Conservation (phyloP, 2,329 filamentous ascomycete species). For the Fusarium azukiicola region DNA sequence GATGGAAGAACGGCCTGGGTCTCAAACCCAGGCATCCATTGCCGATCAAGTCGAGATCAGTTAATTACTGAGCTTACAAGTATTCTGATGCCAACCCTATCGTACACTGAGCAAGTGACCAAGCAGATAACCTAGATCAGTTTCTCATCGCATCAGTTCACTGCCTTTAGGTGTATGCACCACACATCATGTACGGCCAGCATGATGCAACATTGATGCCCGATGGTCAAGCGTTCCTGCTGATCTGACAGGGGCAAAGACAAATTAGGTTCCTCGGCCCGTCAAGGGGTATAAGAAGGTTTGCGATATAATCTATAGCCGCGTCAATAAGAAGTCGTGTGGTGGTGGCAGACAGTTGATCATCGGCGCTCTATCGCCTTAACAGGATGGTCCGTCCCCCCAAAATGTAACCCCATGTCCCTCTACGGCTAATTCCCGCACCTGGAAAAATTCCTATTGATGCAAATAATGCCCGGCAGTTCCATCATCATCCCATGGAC, state of each 20-base stretch:
- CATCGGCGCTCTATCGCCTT: slow-evolving; percentile 27
- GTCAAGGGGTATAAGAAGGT: slow-evolving; percentile 9
- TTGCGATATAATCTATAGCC: slow-evolving; percentile 24
- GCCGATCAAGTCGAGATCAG: neutral
- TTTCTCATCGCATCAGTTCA: neutral
- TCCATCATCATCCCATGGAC: slow-evolving; percentile 35
- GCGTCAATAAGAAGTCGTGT: slow-evolving; percentile 46
- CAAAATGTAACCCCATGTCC: slow-evolving; percentile 34
- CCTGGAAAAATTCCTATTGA: slow-evolving; percentile 46
- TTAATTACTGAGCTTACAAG: neutral
- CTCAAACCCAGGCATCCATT: neutral
- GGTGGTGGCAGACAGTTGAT: slow-evolving; percentile 34
- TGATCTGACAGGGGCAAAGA: neutral
- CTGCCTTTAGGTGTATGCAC: neutral
- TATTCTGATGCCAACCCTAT: neutral
- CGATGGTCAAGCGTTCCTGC: neutral
- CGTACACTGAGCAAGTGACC: neutral
- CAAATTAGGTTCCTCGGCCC: slow-evolving; percentile 12
- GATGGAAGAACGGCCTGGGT: neutral
- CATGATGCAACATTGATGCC: slow-evolving; percentile 3
- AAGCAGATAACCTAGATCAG: neutral
- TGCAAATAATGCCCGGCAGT: slow-evolving; percentile 35
- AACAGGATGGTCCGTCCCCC: slow-evolving; percentile 18
- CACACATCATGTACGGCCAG: neutral
- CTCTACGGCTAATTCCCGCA: slow-evolving; percentile 27